These are phyloP conservation scores for Thraustotheca clavata DNA, from an alignment of 352 stramenopile species.

Conservation along the genomic window DNA sequence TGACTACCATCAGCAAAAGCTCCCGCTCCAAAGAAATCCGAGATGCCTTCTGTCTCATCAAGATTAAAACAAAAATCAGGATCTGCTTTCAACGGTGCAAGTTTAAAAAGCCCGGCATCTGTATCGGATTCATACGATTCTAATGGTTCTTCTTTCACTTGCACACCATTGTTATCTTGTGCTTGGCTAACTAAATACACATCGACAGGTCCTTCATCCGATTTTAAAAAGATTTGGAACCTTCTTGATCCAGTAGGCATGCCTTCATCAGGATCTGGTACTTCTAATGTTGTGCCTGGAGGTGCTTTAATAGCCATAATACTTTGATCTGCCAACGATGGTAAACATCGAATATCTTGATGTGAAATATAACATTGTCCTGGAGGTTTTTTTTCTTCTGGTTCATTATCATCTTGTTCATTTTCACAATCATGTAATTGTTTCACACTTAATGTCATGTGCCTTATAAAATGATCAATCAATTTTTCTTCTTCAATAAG, in stretches of 20 bases:
- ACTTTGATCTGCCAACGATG: conserved; percentile 79
- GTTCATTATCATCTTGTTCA: no score
- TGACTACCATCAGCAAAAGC: conserved; percentile 26
- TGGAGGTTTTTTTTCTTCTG: no score
- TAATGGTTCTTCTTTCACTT: conserved; percentile 9
- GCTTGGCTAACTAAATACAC: conserved; percentile 82
- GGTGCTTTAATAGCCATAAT: conserved; percentile 94
- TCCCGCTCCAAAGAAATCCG: conserved; percentile 82
- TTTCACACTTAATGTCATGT: conserved; percentile 71
- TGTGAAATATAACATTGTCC: conserved; percentile 49
- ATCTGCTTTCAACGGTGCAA: conserved; percentile 79
- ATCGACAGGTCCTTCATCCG: conserved; percentile 81
- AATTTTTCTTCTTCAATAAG: conserved; percentile 74
- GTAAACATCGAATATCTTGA: conserved; percentile 79
- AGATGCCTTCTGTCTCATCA: conserved; percentile 79
- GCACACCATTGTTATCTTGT: conserved; percentile 28
- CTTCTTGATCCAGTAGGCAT: conserved; percentile 80
- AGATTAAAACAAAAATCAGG: conserved; percentile 86
- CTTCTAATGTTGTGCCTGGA: conserved; percentile 89
- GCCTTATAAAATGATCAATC: conserved; percentile 79
- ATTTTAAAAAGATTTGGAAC: conserved; percentile 94
- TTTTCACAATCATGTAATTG: conserved; percentile 73
- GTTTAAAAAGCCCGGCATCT: conserved; percentile 74
- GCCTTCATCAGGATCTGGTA: conserved; percentile 91
- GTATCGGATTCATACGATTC: conserved; percentile 60